phyloP scores from a whole-genome alignment of 176 grass and related monocot species.

The Phragmites australis region DNA sequence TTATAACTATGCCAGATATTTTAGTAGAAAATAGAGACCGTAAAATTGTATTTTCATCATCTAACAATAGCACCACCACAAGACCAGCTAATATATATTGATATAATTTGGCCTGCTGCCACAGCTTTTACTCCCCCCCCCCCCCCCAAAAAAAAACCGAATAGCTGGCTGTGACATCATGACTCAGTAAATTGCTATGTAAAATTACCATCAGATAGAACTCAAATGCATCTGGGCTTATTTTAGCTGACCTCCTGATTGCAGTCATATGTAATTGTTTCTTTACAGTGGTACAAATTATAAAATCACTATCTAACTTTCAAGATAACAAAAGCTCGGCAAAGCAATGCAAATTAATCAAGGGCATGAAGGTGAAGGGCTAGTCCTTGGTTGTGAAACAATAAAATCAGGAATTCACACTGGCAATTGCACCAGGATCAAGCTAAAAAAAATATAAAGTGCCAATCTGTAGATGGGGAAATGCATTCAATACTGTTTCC shows the following conservation, averaged over 20 bases:
- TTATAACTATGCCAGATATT: conserved; percentile 9
- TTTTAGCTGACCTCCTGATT: not conserved
- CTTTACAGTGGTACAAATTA: not conserved
- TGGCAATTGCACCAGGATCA: conserved; percentile 13
- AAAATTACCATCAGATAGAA: not conserved
- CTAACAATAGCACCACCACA: not conserved
- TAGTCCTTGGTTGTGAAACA: not conserved
- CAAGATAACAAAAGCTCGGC: not conserved
- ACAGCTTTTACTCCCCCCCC: not conserved
- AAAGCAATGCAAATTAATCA: conserved; percentile 17
- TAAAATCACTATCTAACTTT: not conserved
- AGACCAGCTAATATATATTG: not conserved
- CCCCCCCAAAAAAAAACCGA: no score
- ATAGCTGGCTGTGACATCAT: no score
- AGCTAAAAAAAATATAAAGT: conserved; percentile 20
- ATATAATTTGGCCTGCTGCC: not conserved
- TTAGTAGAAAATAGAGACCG: not conserved
- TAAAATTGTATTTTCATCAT: conserved; percentile 15
- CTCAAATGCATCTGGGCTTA: conserved; percentile 1
- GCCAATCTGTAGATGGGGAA: conserved; percentile 91
- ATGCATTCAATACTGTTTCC: conserved; percentile 94
- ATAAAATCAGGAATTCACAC: not conserved
- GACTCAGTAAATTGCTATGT: no score
- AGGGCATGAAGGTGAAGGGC: not conserved
- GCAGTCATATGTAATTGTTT: not conserved